A percentile compares a stretch with the other conserved stretches of the same genome.
Evolutionary conservation across 2,329 filamentous ascomycete species (phyloP).

Genomic region (Fusarium drepaniforme): DNA sequence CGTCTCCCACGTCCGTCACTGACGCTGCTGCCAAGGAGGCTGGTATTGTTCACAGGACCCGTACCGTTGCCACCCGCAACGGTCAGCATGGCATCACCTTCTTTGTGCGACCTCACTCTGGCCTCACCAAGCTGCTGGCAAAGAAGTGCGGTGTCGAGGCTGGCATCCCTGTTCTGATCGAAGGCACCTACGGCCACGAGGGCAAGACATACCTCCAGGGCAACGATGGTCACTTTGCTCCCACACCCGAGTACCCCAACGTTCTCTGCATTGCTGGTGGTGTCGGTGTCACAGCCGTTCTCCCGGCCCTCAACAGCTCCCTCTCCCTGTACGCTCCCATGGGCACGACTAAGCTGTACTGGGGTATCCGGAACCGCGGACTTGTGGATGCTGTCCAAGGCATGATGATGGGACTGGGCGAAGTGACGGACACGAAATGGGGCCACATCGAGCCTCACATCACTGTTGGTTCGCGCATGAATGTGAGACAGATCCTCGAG

Average conservation of each 20-base stretch:
- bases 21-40: conserved; percentile 28
- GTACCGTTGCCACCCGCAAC: conserved; percentile 1
- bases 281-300: conserved; percentile 47
- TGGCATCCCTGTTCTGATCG: conserved; percentile 45
- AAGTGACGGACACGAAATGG: conserved; percentile 30
- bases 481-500: conserved; percentile 42
- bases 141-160: conserved; percentile 20
- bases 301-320: conserved; percentile 41
- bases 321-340: conserved; percentile 33
- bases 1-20: neutral
- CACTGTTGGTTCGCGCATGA: conserved; percentile 44
- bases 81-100: conserved; percentile 42
- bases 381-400: conserved; percentile 43
- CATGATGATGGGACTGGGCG: conserved; percentile 32
- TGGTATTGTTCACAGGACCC: conserved; percentile 8
- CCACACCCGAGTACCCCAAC: conserved; percentile 41
- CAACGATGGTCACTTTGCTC: conserved; percentile 29
- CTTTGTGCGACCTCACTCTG: conserved; percentile 41
- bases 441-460: conserved; percentile 45
- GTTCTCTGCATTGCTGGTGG: conserved; percentile 47
- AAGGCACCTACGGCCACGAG: conserved; percentile 46
- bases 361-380: conserved; percentile 42
- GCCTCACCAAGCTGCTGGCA: conserved; percentile 40
- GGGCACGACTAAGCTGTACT: conserved; percentile 46
- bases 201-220: conserved; percentile 34